Percentiles rank a stretch among this genome's conserved stretches.
Evolutionary conservation across 2,329 filamentous ascomycete genomes (phyloP).

Genomic region (Cucurbitaria berberidis): DNA sequence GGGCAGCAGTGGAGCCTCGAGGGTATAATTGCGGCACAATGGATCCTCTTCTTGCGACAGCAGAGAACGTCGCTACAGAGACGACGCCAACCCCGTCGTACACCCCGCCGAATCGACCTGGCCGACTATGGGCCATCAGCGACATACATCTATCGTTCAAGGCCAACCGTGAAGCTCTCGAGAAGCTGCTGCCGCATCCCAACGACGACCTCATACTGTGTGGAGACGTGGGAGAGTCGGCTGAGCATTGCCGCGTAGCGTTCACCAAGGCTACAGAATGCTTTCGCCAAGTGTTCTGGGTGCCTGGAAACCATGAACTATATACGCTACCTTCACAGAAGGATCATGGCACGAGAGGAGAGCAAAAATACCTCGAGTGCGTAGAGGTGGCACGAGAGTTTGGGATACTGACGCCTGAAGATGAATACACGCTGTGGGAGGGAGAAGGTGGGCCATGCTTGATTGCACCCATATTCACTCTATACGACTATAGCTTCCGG

Average conservation of each 20-base stretch:
- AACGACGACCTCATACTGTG: conserved; percentile 55
- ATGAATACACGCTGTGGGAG: conserved; percentile 61
- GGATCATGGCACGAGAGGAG: conserved; percentile 52
- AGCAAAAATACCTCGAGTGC: conserved; percentile 62
- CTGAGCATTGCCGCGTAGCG: conserved; percentile 43
- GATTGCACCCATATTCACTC: conserved; percentile 63
- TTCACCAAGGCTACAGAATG: conserved; percentile 49
- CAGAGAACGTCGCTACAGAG: conserved; percentile 14
- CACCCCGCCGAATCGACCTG: conserved; percentile 18
- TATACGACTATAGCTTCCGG: conserved; percentile 66
- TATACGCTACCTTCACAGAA: conserved; percentile 57
- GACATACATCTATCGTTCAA: conserved; percentile 57
- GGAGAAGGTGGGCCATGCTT: conserved; percentile 58
- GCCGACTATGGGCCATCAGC: conserved; percentile 53
- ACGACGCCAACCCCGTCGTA: conserved; percentile 10
- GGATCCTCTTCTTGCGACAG: conserved; percentile 33
- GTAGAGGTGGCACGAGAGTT: conserved; percentile 59
- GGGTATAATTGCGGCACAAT: conserved; percentile 8
- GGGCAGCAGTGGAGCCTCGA: background rate
- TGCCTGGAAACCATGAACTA: conserved; percentile 64
- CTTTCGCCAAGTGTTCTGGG: conserved; percentile 61
- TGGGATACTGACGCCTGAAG: conserved; percentile 63
- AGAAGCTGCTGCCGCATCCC: conserved; percentile 47
- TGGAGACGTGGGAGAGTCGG: conserved; percentile 50
- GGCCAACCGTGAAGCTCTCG: conserved; percentile 53